These are phyloP conservation scores for Hygrocybe punicea DNA, from an alignment of 768 basidiomycete genomes.

Conservation along the genomic window DNA sequence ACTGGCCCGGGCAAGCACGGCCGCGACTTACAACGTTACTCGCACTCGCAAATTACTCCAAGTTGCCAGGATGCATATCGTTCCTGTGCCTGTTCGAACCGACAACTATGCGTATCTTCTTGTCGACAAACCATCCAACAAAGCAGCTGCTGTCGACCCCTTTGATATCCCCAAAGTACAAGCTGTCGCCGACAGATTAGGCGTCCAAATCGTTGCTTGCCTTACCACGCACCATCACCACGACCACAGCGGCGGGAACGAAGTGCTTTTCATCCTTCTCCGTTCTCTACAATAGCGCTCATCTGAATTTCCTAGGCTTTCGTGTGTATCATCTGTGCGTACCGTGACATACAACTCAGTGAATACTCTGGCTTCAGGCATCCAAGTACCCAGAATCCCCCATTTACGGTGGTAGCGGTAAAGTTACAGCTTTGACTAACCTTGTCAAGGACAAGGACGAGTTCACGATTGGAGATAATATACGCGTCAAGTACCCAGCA, in stretches of 20 bases:
- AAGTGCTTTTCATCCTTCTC: slow-evolving; percentile 42
- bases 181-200: slow-evolving; percentile 56
- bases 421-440: slow-evolving; percentile 62
- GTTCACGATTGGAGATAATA: slow-evolving; percentile 66
- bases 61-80: slow-evolving; percentile 56
- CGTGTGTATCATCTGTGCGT: slow-evolving; percentile 36
- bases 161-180: slow-evolving; percentile 71
- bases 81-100: slow-evolving; percentile 72
- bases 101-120: slow-evolving; percentile 88
- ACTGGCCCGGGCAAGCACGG: too few species aligned
- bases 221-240: slow-evolving; percentile 92
- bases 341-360: background rate
- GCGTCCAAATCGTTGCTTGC: slow-evolving; percentile 62
- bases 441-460: slow-evolving; percentile 79
- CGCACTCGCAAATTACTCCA: background rate
- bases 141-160: slow-evolving; percentile 78
- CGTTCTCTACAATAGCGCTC: background rate
- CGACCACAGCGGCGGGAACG: slow-evolving; percentile 88
- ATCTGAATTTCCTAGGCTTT: slow-evolving; percentile 40
- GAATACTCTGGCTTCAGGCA: slow-evolving; percentile 29
- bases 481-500: slow-evolving; percentile 51
- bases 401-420: slow-evolving; percentile 79
- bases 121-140: slow-evolving; percentile 61
- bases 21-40: too few species aligned
- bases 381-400: slow-evolving; percentile 45